Conservation (phyloP, 495 filamentous ascomycete species). For the Aspergillus baeticus region DNA sequence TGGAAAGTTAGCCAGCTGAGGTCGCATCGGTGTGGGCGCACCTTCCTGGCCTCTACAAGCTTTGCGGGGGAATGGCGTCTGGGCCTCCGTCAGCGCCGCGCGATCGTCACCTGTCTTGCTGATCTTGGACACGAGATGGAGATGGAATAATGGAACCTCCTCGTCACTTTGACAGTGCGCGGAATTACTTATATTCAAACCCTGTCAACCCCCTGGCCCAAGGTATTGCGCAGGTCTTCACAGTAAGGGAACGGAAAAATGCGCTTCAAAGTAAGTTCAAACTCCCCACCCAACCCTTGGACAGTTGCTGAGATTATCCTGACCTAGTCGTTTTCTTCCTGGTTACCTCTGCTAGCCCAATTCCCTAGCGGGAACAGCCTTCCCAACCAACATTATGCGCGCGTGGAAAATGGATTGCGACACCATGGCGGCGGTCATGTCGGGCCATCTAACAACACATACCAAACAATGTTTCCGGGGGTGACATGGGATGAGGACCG, state of each 20-base stretch:
- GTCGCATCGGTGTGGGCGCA: background rate
- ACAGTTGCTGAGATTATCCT: background rate
- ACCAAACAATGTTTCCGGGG: slow-evolving; percentile 47
- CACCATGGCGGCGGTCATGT: slow-evolving; percentile 5
- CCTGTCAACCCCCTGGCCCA: background rate
- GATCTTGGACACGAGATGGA: slow-evolving; percentile 18
- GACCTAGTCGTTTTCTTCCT: background rate
- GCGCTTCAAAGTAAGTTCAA: slow-evolving; percentile 3
- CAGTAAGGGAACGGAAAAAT: slow-evolving; percentile 3
- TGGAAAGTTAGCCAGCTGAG: background rate
- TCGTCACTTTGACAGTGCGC: background rate
- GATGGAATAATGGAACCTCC: slow-evolving; percentile 2
- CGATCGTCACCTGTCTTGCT: slow-evolving; percentile 17
- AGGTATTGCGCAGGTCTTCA: background rate
- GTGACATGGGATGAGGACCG: slow-evolving; percentile 64
- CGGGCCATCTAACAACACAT: slow-evolving; percentile 26
- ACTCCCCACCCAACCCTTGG: background rate
- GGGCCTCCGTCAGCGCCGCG: slow-evolving; percentile 14
- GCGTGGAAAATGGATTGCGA: slow-evolving; percentile 8
- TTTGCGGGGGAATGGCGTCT: slow-evolving; percentile 3
- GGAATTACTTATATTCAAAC: background rate
- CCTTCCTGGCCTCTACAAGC: background rate
- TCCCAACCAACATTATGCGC: background rate
- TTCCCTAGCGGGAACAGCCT: background rate
- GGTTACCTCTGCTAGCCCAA: background rate